Conservation (phyloP, 2,329 filamentous ascomycete species). For the Eurotiales sp. region DNA sequence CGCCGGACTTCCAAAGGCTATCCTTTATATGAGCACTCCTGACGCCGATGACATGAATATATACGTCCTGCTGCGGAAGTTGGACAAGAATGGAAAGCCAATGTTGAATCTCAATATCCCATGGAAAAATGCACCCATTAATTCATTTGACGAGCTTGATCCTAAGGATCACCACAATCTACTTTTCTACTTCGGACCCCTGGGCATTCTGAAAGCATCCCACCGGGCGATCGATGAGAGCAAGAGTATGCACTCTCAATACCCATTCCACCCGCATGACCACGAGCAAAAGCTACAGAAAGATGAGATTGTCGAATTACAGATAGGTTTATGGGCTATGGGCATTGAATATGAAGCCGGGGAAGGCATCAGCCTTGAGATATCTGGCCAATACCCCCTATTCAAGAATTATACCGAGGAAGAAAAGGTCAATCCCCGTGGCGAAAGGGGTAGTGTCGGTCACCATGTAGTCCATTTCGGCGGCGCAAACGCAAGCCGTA, state of each 20-base stretch:
- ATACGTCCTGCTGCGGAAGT: constrained; percentile 43
- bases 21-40: constrained; percentile 41
- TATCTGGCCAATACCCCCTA: constrained; percentile 10
- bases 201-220: constrained; percentile 41
- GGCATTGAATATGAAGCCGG: constrained; percentile 43
- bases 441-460: not conserved
- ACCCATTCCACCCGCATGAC: constrained; percentile 35
- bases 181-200: constrained; percentile 2
- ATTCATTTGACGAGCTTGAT: not conserved
- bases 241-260: constrained; percentile 24
- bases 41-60: constrained; percentile 43
- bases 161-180: not conserved
- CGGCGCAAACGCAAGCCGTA: constrained; percentile 1
- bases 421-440: constrained; percentile 1
- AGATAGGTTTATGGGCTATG: constrained; percentile 46
- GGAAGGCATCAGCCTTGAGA: constrained; percentile 23
- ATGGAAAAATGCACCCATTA: constrained; percentile 9
- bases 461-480: constrained; percentile 3
- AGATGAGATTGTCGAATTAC: constrained; percentile 40
- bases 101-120: constrained; percentile 43
- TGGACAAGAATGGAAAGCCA: constrained; percentile 38
- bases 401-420: constrained; percentile 7
- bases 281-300: constrained; percentile 36
- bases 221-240: constrained; percentile 33
- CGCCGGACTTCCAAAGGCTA: constrained; percentile 42